Evolutionary conservation across 441 rosid genomes (phyloP).

Genomic region (Syzygium malaccense): DNA sequence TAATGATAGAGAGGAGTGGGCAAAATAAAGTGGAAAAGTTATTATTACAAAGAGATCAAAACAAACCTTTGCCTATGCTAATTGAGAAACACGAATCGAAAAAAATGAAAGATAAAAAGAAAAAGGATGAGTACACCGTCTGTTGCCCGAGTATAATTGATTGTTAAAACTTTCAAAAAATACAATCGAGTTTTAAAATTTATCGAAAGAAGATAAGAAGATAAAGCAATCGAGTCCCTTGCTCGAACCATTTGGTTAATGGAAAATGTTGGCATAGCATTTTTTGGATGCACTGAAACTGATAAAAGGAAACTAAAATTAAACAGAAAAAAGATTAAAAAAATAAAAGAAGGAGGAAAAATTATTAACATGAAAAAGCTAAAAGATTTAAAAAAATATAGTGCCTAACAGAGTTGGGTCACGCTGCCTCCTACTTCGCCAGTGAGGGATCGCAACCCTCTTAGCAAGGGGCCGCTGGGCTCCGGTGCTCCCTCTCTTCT

Average conservation of each 20-base stretch:
- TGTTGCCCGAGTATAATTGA: no score
- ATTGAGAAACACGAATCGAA: no score
- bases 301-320: no score
- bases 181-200: background rate
- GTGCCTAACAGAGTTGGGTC: background rate
- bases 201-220: fast-evolving
- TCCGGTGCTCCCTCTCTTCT: fast-evolving
- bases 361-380: no score
- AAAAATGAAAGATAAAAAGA: no score
- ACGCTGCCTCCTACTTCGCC: fast-evolving
- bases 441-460: background rate
- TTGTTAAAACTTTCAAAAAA: background rate
- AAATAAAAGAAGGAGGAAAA: no score
- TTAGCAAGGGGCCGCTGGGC: background rate
- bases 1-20: background rate
- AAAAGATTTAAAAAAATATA: background rate
- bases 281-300: background rate
- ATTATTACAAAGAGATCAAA: no score
- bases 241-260: no score
- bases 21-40: background rate
- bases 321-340: no score
- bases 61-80: no score
- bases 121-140: no score
- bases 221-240: fast-evolving
- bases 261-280: no score